phyloP scores from a whole-genome alignment of 2,329 filamentous ascomycete species.

The Nigrograna mackinnonii region DNA sequence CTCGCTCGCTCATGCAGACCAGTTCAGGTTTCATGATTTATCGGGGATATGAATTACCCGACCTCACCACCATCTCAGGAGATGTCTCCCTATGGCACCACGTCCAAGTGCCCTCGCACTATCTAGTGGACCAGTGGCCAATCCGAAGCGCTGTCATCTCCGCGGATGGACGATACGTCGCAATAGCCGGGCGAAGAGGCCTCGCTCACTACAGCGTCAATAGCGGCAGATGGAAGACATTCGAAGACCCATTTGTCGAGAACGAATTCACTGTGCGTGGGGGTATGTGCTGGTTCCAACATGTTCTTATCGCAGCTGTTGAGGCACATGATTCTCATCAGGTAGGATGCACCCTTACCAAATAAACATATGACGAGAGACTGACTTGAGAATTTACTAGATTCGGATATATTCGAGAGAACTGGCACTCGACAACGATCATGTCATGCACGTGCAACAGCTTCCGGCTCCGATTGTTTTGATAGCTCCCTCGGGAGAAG shows the following conservation, averaged over 20 bases:
- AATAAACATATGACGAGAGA: background rate
- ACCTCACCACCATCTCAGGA: constrained; percentile 87
- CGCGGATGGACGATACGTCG: constrained; percentile 89
- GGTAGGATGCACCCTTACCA: constrained; percentile 41
- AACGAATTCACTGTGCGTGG: constrained; percentile 91
- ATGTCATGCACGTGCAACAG: constrained; percentile 74
- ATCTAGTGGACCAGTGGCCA: constrained; percentile 92
- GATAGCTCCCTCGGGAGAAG: constrained; percentile 85
- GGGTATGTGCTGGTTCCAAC: constrained; percentile 98
- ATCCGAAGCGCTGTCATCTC: constrained; percentile 87
- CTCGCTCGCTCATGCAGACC: constrained; percentile 82
- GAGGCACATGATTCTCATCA: constrained; percentile 82
- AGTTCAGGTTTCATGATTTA: constrained; percentile 90
- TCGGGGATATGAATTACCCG: constrained; percentile 86
- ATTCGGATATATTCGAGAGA: constrained; percentile 93
- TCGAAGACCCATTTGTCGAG: constrained; percentile 78
- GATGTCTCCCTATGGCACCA: constrained; percentile 96
- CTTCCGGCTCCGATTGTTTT: constrained; percentile 87
- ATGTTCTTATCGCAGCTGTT: constrained; percentile 91
- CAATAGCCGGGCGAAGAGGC: constrained; percentile 90
- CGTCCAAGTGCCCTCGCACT: constrained; percentile 79
- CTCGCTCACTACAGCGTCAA: constrained; percentile 94
- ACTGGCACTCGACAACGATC: constrained; percentile 71
- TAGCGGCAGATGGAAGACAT: constrained; percentile 95
- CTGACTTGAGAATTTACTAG: constrained; percentile 34